These are phyloP conservation scores for Saccharomycopsis vini DNA, from an alignment of 805 yeast genomes.

Conservation along the genomic window DNA sequence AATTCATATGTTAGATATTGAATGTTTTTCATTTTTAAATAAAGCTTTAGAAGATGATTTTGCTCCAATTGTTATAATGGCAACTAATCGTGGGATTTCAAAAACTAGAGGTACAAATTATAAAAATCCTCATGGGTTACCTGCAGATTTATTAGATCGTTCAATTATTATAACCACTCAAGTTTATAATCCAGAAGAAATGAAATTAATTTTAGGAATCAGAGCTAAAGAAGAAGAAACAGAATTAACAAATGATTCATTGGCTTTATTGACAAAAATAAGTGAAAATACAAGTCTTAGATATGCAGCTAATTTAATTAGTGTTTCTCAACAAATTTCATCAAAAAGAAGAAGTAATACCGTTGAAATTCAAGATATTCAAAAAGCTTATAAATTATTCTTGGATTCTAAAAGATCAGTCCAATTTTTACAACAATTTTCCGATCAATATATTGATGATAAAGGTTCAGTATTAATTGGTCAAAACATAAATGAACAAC, in stretches of 20 bases:
- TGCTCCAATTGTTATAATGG: slow-evolving; percentile 96
- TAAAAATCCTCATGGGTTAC: slow-evolving; percentile 96
- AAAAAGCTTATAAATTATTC: slow-evolving; percentile 79
- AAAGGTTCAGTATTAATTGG: slow-evolving; percentile 50
- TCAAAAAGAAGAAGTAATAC: slow-evolving; percentile 62
- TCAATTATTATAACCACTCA: slow-evolving; percentile 85
- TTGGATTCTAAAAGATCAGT: slow-evolving; percentile 87
- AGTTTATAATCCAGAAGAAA: slow-evolving; percentile 71
- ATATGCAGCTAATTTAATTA: slow-evolving; percentile 83
- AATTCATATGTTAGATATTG: slow-evolving; percentile 96
- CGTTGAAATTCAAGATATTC: slow-evolving; percentile 75
- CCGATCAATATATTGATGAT: slow-evolving; percentile 68
- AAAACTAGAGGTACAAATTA: slow-evolving; percentile 88
- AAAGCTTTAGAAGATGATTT: slow-evolving; percentile 94
- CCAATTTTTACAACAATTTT: slow-evolving; percentile 63
- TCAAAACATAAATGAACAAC: no score
- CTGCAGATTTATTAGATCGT: slow-evolving; percentile 89
- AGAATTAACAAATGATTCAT: slow-evolving; percentile 70
- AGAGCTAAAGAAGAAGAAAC: slow-evolving; percentile 94
- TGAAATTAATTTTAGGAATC: slow-evolving; percentile 74
- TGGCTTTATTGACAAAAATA: slow-evolving; percentile 79
- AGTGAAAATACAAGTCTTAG: slow-evolving; percentile 87
- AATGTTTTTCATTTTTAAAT: slow-evolving; percentile 89
- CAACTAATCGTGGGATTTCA: slow-evolving; percentile 94
- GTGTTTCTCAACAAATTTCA: slow-evolving; percentile 84